phyloP scores from a whole-genome alignment of 345 rosid species.

The Limnanthes douglasii region DNA sequence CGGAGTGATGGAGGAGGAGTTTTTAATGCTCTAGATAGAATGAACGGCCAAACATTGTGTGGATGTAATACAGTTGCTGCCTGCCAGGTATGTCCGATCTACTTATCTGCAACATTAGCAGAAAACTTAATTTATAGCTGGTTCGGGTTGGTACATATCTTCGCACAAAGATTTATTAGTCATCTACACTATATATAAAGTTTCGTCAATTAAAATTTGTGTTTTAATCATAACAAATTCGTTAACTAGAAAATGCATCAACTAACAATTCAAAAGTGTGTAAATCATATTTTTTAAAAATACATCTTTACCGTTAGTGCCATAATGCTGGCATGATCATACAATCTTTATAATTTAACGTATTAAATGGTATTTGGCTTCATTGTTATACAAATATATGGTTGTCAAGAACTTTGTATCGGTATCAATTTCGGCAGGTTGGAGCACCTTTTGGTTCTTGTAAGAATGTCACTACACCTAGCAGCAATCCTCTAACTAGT shows the following conservation, averaged over 20 bases:
- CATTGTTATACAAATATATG: background rate
- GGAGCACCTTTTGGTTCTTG: conserved; percentile 68
- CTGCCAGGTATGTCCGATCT: conserved; percentile 41
- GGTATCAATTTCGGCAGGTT: conserved; percentile 21
- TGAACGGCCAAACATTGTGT: conserved; percentile 51
- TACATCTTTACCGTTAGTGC: no score
- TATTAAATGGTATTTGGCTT: no score
- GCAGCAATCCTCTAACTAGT: conserved; percentile 24
- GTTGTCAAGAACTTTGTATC: background rate
- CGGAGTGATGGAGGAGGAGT: conserved; percentile 76
- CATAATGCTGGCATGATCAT: no score
- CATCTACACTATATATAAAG: no score
- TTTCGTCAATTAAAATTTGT: no score
- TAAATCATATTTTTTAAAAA: no score
- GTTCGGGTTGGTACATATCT: no score
- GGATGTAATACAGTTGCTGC: conserved; percentile 45
- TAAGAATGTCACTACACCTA: conserved; percentile 32
- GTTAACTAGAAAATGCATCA: no score
- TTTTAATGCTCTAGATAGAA: conserved; percentile 48
- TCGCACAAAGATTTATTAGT: no score
- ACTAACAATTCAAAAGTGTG: no score
- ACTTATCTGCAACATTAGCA: background rate
- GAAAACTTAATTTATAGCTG: background rate
- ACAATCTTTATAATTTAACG: no score
- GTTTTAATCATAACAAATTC: no score